These are phyloP conservation scores for Melanomma pulvis-pyrius DNA, from an alignment of 495 filamentous ascomycete genomes.

Conservation along the genomic window DNA sequence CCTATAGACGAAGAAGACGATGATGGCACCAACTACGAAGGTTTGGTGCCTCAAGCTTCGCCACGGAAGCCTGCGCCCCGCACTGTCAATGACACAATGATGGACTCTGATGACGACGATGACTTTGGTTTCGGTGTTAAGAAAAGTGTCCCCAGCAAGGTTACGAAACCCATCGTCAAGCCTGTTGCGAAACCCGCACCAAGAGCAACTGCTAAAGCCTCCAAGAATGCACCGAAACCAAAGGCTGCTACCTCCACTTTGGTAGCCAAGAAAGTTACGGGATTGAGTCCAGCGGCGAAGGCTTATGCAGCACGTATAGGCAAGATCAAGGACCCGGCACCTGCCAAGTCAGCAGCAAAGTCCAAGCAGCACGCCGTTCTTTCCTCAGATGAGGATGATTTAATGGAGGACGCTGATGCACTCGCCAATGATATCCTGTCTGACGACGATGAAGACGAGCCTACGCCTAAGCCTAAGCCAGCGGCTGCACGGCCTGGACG, in stretches of 20 bases:
- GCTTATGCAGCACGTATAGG: constrained; percentile 76
- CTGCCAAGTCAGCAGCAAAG: constrained; percentile 37
- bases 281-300: constrained; percentile 76
- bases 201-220: constrained; percentile 47
- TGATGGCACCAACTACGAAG: constrained; percentile 86
- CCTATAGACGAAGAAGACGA: constrained; percentile 56
- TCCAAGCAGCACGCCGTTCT: constrained; percentile 49
- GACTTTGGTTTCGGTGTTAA: constrained; percentile 46
- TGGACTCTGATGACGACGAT: constrained; percentile 64
- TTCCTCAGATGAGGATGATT: constrained; percentile 47
- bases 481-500: constrained; percentile 54
- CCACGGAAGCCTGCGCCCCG: constrained; percentile 58
- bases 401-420: constrained; percentile 47
- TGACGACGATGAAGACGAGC: constrained; percentile 53
- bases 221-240: constrained; percentile 37
- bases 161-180: constrained; percentile 41
- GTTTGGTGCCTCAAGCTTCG: constrained; percentile 65
- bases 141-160: constrained; percentile 42
- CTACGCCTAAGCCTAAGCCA: constrained; percentile 42
- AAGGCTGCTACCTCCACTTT: constrained; percentile 43
- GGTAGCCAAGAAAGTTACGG: constrained; percentile 50
- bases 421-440: constrained; percentile 62
- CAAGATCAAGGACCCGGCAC: constrained; percentile 50
- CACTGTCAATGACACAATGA: constrained; percentile 61
- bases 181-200: constrained; percentile 46